A percentile compares a stretch with the other conserved stretches of the same genome.
These are phyloP conservation scores for Pseudognaphalium luteoalbum DNA, from an alignment of 129 eudicot genomes.

Conservation along the genomic window DNA sequence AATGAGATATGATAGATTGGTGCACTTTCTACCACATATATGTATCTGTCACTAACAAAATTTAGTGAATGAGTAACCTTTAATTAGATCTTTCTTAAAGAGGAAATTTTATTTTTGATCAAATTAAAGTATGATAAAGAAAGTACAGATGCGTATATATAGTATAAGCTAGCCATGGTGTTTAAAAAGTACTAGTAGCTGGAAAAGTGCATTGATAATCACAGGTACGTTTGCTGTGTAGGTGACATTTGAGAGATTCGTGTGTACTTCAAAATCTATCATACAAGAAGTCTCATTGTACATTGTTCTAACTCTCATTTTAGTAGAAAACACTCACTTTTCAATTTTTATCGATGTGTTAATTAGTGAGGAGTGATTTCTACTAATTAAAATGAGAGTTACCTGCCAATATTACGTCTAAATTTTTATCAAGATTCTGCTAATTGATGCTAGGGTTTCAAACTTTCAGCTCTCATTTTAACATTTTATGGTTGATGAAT, in stretches of 20 bases:
- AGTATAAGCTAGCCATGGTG: neutral
- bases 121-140: constrained; percentile 7
- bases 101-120: constrained; percentile 6
- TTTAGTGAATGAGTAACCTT: neutral
- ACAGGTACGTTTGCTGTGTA: constrained; percentile 21
- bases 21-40: neutral
- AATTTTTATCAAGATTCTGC: neutral
- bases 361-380: neutral
- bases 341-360: neutral
- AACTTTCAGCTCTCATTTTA: too few species aligned
- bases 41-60: neutral
- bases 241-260: constrained; percentile 24
- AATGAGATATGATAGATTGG: neutral
- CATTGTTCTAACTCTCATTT: too few species aligned
- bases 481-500: too few species aligned
- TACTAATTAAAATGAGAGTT: too few species aligned
- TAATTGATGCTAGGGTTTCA: constrained; percentile 16
- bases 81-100: constrained; percentile 17
- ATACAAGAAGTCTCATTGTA: neutral
- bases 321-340: neutral
- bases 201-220: constrained; percentile 21
- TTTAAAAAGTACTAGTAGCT: constrained; percentile 26
- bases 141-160: constrained; percentile 8
- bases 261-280: constrained; percentile 30
- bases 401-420: too few species aligned